Base-by-base conservation (phyloP, 495 filamentous ascomycete genomes). In the Neurospora hispaniola region DNA sequence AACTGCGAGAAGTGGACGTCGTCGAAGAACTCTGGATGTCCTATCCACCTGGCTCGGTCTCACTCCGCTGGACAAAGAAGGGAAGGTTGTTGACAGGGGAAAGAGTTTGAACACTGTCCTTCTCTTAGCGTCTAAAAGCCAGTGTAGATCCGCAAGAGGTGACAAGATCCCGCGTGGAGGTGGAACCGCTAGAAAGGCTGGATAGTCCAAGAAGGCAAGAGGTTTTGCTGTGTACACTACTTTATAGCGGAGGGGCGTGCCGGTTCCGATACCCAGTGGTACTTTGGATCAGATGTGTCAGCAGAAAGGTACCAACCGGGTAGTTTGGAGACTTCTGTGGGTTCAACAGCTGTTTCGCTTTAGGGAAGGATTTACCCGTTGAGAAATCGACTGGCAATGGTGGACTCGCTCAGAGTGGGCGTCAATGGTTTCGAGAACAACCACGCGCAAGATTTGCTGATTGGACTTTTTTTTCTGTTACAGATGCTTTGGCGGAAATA, bases 151-250 rank as follows among this genome's bases (percentile, higher is more conserved):
- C 27, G 44, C 54, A 77, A 38, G 59, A 73, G 71, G 16, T 42
- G 46, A 72, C 76, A 75, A 66, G 76, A 72, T 75, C 66, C 72
- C 74, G 75, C 72, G 73, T 74, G 73, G 71, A 18, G 40, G 44
- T 75, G 74, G 74, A 71, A 71, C 74, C 59, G 72, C 72, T 73
- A 69, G 59, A 46, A 70, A 35, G 54, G 54, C 54, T 66, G 54
- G 54, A 66, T 66, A 66, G 69, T 73, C 69, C 40, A 69, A 38
- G 41, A 48, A 72, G 59, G 35, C 23, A 40, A 69, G 42, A 44
- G 44, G 40, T 27, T 62, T 66, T 35, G 27, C 14, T 38, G 35
- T 38, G 35, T 66, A 35, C 27, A 31, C 27, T 31, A 31, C 27
- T 27, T 27, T 43, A 43, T 31, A 23, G 59, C 42, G 44, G 68